Evolutionary conservation across 768 basidiomycete genomes (phyloP), one percentile per base, ranked within the genome.

Genomic region (Boletus coccyginus): DNA sequence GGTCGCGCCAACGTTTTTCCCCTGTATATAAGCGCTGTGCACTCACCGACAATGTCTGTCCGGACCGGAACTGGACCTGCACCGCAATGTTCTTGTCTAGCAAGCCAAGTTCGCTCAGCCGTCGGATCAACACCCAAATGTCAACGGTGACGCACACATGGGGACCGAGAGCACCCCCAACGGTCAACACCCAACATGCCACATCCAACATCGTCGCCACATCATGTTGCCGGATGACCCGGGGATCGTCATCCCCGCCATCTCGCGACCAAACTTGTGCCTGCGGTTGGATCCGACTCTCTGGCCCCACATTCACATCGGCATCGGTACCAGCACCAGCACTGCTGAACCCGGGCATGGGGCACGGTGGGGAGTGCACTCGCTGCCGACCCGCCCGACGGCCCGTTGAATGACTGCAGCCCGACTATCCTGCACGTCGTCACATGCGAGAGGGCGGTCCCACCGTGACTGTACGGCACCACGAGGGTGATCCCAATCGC

Each of bases 361-460:
- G 27, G 6, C 4, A 27, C 6, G 27, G 27, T 27, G 4, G 36
- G 19, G 12, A 49, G 46, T n/a, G 36, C 21, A 17, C 38, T 46
- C 2, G 52, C 29, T 5, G 35, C 44, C 5, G 40, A 39, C 12
- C 38, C 36, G 14, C 17, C 43, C 12, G 19, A 14, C 21, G 64
- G 51, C n/a, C 31, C 31, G 16, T 62, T 53, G 50, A 62, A 60
- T 14, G 55, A 35, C 29, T 59, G 44, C 3, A 66, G 27, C 27
- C 42, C 17, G 19, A 39, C 8, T 62, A 48, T 31, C 52, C 14
- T 19, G 50, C 52, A 7, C 48, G 60, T 24, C 58, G 52, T 33
- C 27, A 66, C 53, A 32, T 63, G 59, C 11, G 60, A 53, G 8
- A 57, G 33, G 11, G 55, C 38, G 17, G 63, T 63, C 24, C 49